Conservation (phyloP, 2,329 filamentous ascomycete species). For the Paecilomyces sp. region DNA sequence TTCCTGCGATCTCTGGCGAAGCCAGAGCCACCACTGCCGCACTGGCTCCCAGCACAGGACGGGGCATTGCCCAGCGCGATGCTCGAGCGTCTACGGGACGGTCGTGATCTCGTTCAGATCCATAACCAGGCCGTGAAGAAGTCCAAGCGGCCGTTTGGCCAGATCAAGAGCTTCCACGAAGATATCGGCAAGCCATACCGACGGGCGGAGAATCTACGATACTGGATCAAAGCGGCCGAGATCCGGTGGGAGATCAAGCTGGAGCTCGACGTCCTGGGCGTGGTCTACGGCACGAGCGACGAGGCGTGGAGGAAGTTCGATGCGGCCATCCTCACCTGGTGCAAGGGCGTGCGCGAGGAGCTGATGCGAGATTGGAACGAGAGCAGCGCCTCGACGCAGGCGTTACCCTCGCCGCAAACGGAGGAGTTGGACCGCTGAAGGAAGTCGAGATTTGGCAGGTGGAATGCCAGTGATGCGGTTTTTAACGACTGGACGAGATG, state of each 20-base stretch:
- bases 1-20: constrained; percentile 72
- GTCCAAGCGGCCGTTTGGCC: constrained; percentile 78
- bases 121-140: constrained; percentile 85
- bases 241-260: constrained; percentile 85
- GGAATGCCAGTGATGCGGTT: background rate
- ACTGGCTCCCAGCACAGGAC: constrained; percentile 56
- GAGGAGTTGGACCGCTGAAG: constrained; percentile 3
- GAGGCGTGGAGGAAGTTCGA: constrained; percentile 76
- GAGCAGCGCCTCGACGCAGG: constrained; percentile 19
- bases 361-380: constrained; percentile 63
- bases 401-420: background rate
- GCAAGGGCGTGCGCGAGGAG: constrained; percentile 72
- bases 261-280: constrained; percentile 74
- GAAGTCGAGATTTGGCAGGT: background rate
- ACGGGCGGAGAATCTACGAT: constrained; percentile 85
- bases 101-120: constrained; percentile 71
- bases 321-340: constrained; percentile 75
- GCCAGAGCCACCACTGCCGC: constrained; percentile 52
- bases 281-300: constrained; percentile 66
- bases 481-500: constrained; percentile 5
- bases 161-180: constrained; percentile 83
- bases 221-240: constrained; percentile 94
- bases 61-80: constrained; percentile 54
- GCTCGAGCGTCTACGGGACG: constrained; percentile 66
- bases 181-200: constrained; percentile 94